A percentile compares a stretch with the other conserved stretches of the same genome.
Conservation (phyloP, 1,139 yeast genomes). For the Yamadazyma conglobata region DNA sequence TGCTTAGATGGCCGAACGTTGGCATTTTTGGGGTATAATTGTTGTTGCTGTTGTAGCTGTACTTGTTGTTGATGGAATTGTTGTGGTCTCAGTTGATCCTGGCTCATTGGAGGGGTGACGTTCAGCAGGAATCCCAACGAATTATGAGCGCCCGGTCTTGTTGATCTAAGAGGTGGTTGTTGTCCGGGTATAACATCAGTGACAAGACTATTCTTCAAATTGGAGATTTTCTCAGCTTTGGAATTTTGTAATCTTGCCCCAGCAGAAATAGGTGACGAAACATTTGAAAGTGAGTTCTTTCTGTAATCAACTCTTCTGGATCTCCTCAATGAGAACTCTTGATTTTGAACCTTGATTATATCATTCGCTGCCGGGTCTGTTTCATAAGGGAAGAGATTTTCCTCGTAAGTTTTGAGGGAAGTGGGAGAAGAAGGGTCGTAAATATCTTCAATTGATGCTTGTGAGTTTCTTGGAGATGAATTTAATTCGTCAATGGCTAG, state of each 20-base stretch:
- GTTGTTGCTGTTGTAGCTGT: conserved; percentile 1
- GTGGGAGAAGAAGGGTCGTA: conserved; percentile 18
- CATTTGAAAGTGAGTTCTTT: conserved; percentile 18
- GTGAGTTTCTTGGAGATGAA: conserved; percentile 15
- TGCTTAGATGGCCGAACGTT: conserved; percentile 1
- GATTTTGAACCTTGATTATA: conserved; percentile 13
- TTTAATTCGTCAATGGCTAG: conserved; percentile 42
- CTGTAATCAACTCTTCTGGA: conserved; percentile 43
- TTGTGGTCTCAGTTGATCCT: neutral
- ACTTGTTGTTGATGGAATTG: neutral
- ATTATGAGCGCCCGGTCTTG: conserved; percentile 8
- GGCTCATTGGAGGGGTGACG: neutral
- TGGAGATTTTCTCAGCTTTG: conserved; percentile 32
- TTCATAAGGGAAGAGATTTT: conserved; percentile 11
- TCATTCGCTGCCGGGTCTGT: conserved; percentile 11
- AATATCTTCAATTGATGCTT: conserved; percentile 9
- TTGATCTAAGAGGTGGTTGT: neutral
- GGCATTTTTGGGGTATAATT: no score
- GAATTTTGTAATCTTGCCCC: conserved; percentile 30
- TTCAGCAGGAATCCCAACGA: neutral
- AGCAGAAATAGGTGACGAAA: conserved; percentile 10
- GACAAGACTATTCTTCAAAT: conserved; percentile 27
- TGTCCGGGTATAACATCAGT: conserved; percentile 10
- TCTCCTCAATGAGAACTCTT: conserved; percentile 35
- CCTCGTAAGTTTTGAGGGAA: conserved; percentile 15